Evolutionary conservation across 148 eudicot species (phyloP).

Genomic region (Persicaria maculosa): DNA sequence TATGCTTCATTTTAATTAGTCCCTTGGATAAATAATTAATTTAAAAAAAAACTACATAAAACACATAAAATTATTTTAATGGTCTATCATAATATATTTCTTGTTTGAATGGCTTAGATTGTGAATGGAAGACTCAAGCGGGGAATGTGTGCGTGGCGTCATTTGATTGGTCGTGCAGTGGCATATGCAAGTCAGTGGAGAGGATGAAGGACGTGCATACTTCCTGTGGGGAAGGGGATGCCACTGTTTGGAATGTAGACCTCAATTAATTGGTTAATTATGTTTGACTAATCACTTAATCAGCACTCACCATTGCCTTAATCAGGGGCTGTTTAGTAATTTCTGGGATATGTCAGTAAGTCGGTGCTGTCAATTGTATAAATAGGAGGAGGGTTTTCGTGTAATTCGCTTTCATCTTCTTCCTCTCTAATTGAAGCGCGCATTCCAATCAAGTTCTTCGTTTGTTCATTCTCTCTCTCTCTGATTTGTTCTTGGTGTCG

Average conservation of each 20-base stretch:
- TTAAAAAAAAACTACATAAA: background rate
- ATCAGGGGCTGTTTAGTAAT: too few species aligned
- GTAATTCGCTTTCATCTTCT: too few species aligned
- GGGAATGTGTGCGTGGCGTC: constrained; percentile 80
- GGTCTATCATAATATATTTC: background rate
- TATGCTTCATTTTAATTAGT: background rate
- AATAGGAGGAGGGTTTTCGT: too few species aligned
- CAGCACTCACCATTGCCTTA: too few species aligned
- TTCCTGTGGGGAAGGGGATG: constrained; percentile 74
- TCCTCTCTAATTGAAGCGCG: too few species aligned
- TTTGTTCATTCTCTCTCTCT: too few species aligned
- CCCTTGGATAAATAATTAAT: too few species aligned
- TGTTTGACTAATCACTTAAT: background rate
- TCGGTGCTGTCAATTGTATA: too few species aligned
- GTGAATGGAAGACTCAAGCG: constrained; percentile 67
- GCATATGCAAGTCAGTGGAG: constrained; percentile 79
- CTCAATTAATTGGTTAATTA: constrained; percentile 4
- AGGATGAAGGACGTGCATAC: constrained; percentile 67
- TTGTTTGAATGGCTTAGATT: constrained; percentile 29
- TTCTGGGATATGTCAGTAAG: too few species aligned
- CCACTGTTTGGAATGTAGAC: constrained; percentile 54
- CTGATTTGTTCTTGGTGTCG: too few species aligned
- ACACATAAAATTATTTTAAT: too few species aligned
- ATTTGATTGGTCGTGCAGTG: constrained; percentile 95
- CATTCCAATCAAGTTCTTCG: too few species aligned